Conservation (phyloP, 202 grass and related monocot species). For the Schoenoplectus tabernaemontani region DNA sequence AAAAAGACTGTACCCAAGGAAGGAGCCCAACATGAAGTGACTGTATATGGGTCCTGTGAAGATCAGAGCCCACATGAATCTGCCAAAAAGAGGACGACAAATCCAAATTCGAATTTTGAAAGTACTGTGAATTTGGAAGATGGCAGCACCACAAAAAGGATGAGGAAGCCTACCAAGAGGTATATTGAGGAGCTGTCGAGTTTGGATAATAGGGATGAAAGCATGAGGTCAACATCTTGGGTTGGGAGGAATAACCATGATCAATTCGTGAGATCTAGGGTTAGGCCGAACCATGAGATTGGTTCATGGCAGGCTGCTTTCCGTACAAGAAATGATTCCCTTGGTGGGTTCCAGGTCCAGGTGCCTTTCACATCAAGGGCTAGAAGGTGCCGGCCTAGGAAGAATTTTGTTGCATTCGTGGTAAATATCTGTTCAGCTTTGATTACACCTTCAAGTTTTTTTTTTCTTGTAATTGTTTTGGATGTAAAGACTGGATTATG, state of each 20-base stretch:
- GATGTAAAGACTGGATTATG: background rate
- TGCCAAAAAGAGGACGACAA: constrained; percentile 1
- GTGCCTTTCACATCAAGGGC: constrained; percentile 77
- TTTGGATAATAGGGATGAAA: constrained; percentile 41
- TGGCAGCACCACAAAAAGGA: constrained; percentile 46
- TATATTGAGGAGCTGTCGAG: constrained; percentile 91
- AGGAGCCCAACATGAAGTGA: constrained; percentile 15
- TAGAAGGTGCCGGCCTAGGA: constrained; percentile 85
- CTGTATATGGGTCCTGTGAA: background rate
- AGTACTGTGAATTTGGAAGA: constrained; percentile 13
- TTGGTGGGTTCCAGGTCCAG: constrained; percentile 69
- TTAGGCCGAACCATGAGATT: constrained; percentile 30
- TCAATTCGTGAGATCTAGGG: constrained; percentile 33
- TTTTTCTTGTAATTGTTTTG: background rate
- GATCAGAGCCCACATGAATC: background rate
- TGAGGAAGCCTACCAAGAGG: constrained; percentile 91
- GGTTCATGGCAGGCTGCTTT: constrained; percentile 26
- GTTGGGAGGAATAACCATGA: constrained; percentile 32
- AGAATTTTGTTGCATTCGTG: constrained; percentile 53
- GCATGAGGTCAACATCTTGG: constrained; percentile 38
- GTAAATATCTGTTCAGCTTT: constrained; percentile 48
- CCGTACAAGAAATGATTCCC: constrained; percentile 58
- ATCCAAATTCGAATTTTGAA: constrained; percentile 1
- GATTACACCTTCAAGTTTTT: background rate
- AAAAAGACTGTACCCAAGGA: constrained; percentile 59